Evolutionary conservation across 495 filamentous ascomycete species (phyloP), one percentile per base, ranked within the genome.

Genomic region (Aspergillus coremiiformis): DNA sequence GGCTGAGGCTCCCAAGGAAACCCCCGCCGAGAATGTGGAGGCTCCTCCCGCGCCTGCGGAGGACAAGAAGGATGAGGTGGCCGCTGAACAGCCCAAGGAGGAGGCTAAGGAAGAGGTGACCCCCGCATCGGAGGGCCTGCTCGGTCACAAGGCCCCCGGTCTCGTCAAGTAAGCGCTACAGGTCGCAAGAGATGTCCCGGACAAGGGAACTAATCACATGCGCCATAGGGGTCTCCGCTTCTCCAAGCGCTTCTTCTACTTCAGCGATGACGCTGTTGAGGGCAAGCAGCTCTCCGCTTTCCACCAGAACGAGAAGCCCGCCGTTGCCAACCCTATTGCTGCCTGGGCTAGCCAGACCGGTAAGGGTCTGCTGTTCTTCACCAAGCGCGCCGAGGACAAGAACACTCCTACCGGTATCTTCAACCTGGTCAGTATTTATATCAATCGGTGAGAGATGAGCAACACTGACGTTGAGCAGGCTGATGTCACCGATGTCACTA

Each of bases 341-440:
- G 85, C 93, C 37, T 95, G 94, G 86, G 89, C 91, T 49, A 83
- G 78, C 54, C 82, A 94, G 74, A 97, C 93, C 52, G 91, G 93
- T 63, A 96, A 94, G 80, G 93, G 93, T 70, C 84, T 98, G 6
- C 74, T 96, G 29, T 95, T 93, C 78, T 89, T 88, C 70, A 82
- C 83, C 69, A 96, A 96, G 84, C 81, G 86, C 60, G 80, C 83
- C 49, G 79, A 84, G 60, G 83, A 91, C 68, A 95, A 92, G 82
- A 73, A 75, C 41, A 81, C 77, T 43, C 91, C 91, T 27, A 77
- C 82, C 53, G 86, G 88, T 49, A 86, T 90, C 57, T 81, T 96
- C 68, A 90, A 91, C 65, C 66, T 96, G 59, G 90, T 95, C 78
- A 60, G 85, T 69, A 21, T 22, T 27, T 20, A 5, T 43, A 35